phyloP scores from a whole-genome alignment of 1,284 basidiomycete genomes.

The Cutaneotrichosporon sp. region DNA sequence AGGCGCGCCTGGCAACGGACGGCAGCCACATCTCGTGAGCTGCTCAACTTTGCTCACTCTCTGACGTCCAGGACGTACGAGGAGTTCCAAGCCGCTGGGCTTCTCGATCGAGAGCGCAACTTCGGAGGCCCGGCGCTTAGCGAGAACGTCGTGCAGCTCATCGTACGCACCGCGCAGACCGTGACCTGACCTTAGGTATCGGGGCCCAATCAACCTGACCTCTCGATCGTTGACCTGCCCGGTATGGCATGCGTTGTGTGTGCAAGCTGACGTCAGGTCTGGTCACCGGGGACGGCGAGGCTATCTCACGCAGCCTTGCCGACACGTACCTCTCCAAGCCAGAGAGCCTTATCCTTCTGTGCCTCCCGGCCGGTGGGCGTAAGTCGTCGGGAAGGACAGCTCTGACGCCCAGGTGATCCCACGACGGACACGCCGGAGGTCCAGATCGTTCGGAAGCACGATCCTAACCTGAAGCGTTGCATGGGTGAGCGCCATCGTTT shows the following conservation, averaged over 20 bases:
- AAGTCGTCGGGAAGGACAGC: slow-evolving; percentile 1
- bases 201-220: slow-evolving; percentile 24
- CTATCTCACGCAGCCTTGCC: slow-evolving; percentile 18
- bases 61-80: background rate
- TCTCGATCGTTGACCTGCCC: slow-evolving; percentile 36
- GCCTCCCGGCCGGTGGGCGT: slow-evolving; percentile 27
- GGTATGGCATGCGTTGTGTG: slow-evolving; percentile 16
- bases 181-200: slow-evolving; percentile 16
- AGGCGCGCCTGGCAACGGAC: background rate
- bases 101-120: background rate
- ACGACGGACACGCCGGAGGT: slow-evolving; percentile 14
- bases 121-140: slow-evolving; percentile 6
- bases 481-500: slow-evolving; percentile 16
- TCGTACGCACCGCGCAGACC: slow-evolving; percentile 16
- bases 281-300: background rate
- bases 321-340: slow-evolving; percentile 20
- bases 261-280: slow-evolving; percentile 4
- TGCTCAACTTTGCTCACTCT: no score
- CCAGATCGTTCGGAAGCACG: slow-evolving; percentile 19
- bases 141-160: slow-evolving; percentile 29
- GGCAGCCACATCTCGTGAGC: no score
- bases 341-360: slow-evolving; percentile 30
- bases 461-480: slow-evolving; percentile 21
- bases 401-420: slow-evolving; percentile 19
- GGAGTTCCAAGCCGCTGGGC: background rate